Conservation (phyloP, 108 stramenopile species). For the Nitzschia sp. region DNA sequence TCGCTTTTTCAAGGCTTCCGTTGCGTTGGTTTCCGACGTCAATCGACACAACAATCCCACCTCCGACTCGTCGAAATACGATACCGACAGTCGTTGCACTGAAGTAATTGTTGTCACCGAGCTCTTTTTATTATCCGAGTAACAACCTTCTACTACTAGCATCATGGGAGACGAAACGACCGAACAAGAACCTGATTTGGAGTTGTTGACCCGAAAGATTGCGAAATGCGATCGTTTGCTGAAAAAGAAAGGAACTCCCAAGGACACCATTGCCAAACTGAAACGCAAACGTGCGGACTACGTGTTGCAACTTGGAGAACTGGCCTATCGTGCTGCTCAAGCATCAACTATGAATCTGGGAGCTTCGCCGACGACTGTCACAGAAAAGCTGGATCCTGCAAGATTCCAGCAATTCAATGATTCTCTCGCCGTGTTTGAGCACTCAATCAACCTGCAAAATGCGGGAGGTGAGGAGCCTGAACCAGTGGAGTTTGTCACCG, state of each 20-base stretch:
- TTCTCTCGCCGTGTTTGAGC: constrained; percentile 8
- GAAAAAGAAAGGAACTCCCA: not conserved
- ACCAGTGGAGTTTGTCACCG: not conserved
- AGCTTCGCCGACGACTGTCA: not conserved
- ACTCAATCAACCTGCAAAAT: not conserved
- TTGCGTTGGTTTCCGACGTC: no score
- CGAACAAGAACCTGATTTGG: constrained; percentile 1
- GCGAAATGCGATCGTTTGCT: constrained; percentile 19
- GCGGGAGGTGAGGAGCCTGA: not conserved
- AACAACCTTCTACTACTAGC: no score
- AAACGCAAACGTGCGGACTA: constrained; percentile 4
- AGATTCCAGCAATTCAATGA: not conserved
- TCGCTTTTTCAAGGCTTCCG: no score
- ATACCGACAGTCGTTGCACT: no score
- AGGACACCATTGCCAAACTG: not conserved
- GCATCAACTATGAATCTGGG: not conserved
- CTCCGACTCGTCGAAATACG: no score
- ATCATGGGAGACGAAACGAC: no score
- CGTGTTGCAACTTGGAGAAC: constrained; percentile 6
- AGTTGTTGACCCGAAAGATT: constrained; percentile 10
- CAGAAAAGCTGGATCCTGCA: constrained; percentile 7
- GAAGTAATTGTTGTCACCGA: no score
- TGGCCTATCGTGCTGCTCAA: constrained; percentile 8
- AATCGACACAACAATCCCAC: no score
- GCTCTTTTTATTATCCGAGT: no score